phyloP scores from a whole-genome alignment of 345 rosid genomes.

The Durio zibethinus region DNA sequence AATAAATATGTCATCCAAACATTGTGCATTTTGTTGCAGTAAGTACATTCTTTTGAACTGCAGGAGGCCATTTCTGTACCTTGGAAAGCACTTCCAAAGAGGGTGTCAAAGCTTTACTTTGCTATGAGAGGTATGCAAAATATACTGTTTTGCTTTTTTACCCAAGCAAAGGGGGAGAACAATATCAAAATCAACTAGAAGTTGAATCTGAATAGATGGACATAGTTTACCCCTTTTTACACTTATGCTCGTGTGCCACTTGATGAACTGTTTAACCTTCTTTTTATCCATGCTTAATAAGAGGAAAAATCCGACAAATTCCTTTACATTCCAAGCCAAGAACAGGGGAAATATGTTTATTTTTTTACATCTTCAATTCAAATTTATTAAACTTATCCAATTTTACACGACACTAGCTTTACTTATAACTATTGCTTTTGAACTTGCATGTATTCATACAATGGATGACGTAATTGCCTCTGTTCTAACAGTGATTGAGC shows the following conservation, averaged over 20 bases:
- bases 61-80: constrained; percentile 84
- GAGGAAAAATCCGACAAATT: not conserved
- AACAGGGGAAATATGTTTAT: not conserved
- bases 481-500: constrained; percentile 59
- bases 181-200: not conserved
- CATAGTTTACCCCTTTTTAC: not conserved
- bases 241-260: not conserved
- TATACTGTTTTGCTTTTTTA: not conserved
- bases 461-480: not conserved
- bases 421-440: not conserved
- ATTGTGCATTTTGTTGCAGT: not conserved
- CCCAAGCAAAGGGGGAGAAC: not conserved
- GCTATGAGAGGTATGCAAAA: constrained; percentile 73
- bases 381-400: not conserved
- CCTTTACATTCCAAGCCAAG: not conserved
- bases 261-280: not conserved
- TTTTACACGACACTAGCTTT: not conserved
- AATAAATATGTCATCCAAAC: not conserved
- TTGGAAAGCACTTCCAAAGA: constrained; percentile 73
- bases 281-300: not conserved
- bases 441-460: not conserved
- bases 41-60: not conserved
- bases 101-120: constrained; percentile 71
- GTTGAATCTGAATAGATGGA: not conserved
- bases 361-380: not conserved